phyloP scores from a whole-genome alignment of 345 rosid genomes.

The Bruguiera parviflora region DNA sequence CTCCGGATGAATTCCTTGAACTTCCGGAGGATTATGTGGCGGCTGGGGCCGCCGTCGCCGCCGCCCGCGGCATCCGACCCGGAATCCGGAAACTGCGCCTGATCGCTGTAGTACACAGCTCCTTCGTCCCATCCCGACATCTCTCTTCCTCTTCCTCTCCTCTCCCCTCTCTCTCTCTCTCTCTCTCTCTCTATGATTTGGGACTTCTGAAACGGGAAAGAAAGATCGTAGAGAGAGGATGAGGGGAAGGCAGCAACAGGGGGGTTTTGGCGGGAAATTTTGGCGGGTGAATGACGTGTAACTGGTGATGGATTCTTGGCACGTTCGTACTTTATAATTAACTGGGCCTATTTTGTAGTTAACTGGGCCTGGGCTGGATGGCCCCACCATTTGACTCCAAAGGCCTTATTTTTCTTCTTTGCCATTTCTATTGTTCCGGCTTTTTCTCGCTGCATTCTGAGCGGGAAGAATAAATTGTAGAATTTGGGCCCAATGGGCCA shows the following conservation, averaged over 20 bases:
- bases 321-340: not conserved
- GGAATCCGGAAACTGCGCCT: slow-evolving; percentile 76
- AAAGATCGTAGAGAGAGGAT: not conserved
- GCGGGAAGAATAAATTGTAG: too few relatives aligned
- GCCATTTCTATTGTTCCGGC: too few relatives aligned
- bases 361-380: not conserved
- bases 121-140: slow-evolving; percentile 98
- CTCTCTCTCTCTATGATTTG: not conserved
- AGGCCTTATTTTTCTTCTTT: too few relatives aligned
- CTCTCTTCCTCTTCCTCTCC: not conserved
- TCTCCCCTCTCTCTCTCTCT: too few relatives aligned
- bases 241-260: not conserved
- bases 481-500: too few relatives aligned
- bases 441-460: too few relatives aligned
- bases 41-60: slow-evolving; percentile 40
- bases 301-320: not conserved
- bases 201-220: not conserved
- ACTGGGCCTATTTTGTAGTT: too few relatives aligned
- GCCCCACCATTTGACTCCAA: not conserved
- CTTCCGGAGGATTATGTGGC: slow-evolving; percentile 68
- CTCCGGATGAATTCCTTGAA: slow-evolving; percentile 87
- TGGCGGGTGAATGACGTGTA: slow-evolving; percentile 6
- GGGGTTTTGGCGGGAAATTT: slow-evolving; percentile 9
- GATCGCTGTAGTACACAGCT: slow-evolving; percentile 86
- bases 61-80: slow-evolving; percentile 31